These are phyloP conservation scores for Fusarium tuaranense DNA, from an alignment of 2,329 filamentous ascomycete genomes.

Conservation along the genomic window DNA sequence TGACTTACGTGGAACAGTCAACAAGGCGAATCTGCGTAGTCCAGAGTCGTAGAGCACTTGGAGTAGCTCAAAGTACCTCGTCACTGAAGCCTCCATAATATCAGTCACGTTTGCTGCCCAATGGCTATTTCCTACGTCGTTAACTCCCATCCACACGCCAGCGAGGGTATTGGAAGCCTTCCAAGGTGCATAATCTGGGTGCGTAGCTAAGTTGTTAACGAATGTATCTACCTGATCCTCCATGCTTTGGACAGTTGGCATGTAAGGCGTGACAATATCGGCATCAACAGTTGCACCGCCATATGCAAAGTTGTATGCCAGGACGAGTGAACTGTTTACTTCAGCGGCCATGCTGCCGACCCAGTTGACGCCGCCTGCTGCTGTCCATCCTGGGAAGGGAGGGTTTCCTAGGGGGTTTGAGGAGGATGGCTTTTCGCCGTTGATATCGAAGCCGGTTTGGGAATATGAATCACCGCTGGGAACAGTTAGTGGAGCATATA, in stretches of 20 bases:
- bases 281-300: slow-evolving; percentile 66
- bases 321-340: slow-evolving; percentile 56
- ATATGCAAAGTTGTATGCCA: slow-evolving; percentile 66
- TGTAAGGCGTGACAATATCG: slow-evolving; percentile 62
- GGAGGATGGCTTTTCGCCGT: slow-evolving; percentile 61
- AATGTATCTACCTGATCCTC: slow-evolving; percentile 46
- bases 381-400: slow-evolving; percentile 62
- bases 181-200: slow-evolving; percentile 54
- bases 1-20: slow-evolving; percentile 65
- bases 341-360: slow-evolving; percentile 60
- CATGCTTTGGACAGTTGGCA: slow-evolving; percentile 56
- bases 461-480: slow-evolving; percentile 49
- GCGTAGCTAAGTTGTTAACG: slow-evolving; percentile 44
- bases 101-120: slow-evolving; percentile 45
- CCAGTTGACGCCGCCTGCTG: slow-evolving; percentile 64
- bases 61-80: slow-evolving; percentile 55
- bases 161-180: slow-evolving; percentile 56
- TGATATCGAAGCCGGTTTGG: slow-evolving; percentile 64
- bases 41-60: slow-evolving; percentile 63
- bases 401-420: slow-evolving; percentile 74
- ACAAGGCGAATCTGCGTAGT: slow-evolving; percentile 67
- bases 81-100: slow-evolving; percentile 56
- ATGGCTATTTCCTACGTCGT: slow-evolving; percentile 65
- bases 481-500: background rate
- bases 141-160: slow-evolving; percentile 66